phyloP scores from a whole-genome alignment of 768 basidiomycete genomes.

The Xerocomus brunneocitrinus region DNA sequence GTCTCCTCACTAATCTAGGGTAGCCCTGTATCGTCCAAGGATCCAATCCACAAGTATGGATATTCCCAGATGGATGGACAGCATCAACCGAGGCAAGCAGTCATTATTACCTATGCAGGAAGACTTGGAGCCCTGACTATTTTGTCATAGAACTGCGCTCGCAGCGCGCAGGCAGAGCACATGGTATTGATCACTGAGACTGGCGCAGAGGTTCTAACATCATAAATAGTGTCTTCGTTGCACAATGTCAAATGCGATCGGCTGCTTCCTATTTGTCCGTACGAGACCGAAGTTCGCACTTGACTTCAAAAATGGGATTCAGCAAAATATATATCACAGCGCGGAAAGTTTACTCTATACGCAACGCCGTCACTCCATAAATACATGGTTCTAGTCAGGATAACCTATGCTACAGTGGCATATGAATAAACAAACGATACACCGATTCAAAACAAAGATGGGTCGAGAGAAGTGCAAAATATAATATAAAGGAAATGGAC shows the following conservation, averaged over 20 bases:
- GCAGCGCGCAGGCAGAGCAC: slow-evolving; percentile 85
- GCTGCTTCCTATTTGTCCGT: neutral
- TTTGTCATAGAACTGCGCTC: slow-evolving; percentile 60
- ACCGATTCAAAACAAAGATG: neutral
- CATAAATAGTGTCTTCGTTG: slow-evolving; percentile 13
- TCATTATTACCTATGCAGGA: neutral
- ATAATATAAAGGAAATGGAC: neutral
- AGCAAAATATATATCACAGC: neutral
- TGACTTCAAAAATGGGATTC: neutral
- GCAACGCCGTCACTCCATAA: neutral
- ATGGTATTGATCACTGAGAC: slow-evolving; percentile 78
- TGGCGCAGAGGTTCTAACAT: slow-evolving; percentile 77
- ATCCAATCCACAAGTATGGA: slow-evolving; percentile 57
- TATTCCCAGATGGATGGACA: slow-evolving; percentile 93
- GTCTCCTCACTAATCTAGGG: neutral
- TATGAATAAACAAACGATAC: neutral
- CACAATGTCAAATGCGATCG: neutral
- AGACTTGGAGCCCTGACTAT: neutral
- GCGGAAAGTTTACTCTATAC: neutral
- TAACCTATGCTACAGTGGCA: slow-evolving; percentile 14
- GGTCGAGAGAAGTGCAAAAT: neutral
- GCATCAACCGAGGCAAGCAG: slow-evolving; percentile 73
- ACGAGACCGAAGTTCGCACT: neutral
- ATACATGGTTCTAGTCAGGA: neutral
- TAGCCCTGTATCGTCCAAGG: slow-evolving; percentile 82